Conservation (phyloP, 1,139 yeast genomes). For the Scheffersomyces lignicola region DNA sequence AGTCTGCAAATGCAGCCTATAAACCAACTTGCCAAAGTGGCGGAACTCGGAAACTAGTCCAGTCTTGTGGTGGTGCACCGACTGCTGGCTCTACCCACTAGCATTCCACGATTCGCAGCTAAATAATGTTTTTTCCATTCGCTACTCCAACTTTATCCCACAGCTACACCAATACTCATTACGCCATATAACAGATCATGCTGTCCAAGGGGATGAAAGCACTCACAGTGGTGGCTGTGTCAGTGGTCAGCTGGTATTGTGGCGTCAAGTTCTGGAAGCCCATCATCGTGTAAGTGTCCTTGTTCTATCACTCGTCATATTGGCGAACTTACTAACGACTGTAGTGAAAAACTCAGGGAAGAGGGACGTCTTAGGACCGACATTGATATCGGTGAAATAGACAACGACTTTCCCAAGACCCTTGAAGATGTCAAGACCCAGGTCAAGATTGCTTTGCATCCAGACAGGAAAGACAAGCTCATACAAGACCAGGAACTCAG, state of each 20-base stretch:
- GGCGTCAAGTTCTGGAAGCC: slow-evolving; percentile 77
- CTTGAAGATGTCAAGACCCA: slow-evolving; percentile 39
- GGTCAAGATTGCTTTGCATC: slow-evolving; percentile 23
- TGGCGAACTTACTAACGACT: slow-evolving; percentile 14
- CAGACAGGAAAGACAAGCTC: slow-evolving; percentile 13
- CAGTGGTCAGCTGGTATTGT: slow-evolving; percentile 44
- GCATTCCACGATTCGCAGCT: background rate
- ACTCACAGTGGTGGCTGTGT: slow-evolving; percentile 29
- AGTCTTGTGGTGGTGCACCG: too few species aligned
- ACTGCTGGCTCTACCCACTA: too few species aligned
- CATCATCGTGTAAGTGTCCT: slow-evolving; percentile 58
- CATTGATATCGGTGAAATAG: slow-evolving; percentile 49
- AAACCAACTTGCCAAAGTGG: too few species aligned
- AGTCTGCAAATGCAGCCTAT: too few species aligned
- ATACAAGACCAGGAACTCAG: slow-evolving; percentile 1
- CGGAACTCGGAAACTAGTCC: too few species aligned
- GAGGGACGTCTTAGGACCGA: slow-evolving; percentile 68
- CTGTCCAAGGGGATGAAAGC: slow-evolving; percentile 26
- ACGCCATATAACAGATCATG: slow-evolving; percentile 15
- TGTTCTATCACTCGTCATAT: background rate
- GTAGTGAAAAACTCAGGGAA: slow-evolving; percentile 62
- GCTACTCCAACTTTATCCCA: slow-evolving; percentile 1
- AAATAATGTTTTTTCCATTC: background rate
- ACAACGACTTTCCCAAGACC: slow-evolving; percentile 34
- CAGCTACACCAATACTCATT: background rate